Evolutionary conservation across 768 basidiomycete species (phyloP).

Genomic region (Clavaria fumosa): DNA sequence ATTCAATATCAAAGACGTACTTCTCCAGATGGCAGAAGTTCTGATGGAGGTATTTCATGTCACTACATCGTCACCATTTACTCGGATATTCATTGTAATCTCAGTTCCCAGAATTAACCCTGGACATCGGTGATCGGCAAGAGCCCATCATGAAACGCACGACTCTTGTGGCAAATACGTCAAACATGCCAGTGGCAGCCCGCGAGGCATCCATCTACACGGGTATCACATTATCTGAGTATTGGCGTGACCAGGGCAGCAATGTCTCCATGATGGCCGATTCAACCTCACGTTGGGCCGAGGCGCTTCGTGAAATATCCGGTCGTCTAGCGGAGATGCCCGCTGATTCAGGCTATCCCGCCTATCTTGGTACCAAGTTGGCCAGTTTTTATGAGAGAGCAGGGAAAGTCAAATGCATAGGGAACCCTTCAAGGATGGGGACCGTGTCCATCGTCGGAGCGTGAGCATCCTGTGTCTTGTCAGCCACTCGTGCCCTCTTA

Average conservation of each 20-base stretch:
- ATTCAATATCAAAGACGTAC: neutral
- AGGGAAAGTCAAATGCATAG: constrained; percentile 86
- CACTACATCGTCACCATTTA: constrained; percentile 1
- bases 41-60: constrained; percentile 66
- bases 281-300: constrained; percentile 97
- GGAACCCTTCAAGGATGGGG: constrained; percentile 75
- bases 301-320: constrained; percentile 96
- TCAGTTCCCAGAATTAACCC: constrained; percentile 79
- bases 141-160: constrained; percentile 99
- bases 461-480: constrained; percentile 33
- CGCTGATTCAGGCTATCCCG: constrained; percentile 97
- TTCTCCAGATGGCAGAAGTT: constrained; percentile 82
- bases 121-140: constrained; percentile 84
- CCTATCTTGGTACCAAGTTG: constrained; percentile 88
- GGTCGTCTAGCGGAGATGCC: constrained; percentile 99
- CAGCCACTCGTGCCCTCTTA: constrained; percentile 5
- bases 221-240: constrained; percentile 96
- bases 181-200: constrained; percentile 99
- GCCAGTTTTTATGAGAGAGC: constrained; percentile 98
- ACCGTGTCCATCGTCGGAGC: constrained; percentile 99
- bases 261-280: constrained; percentile 99
- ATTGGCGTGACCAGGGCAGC: constrained; percentile 97
- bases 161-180: constrained; percentile 95
- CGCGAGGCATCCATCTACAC: constrained; percentile 99
- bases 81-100: constrained; percentile 4